Evolutionary conservation across 2,329 filamentous ascomycete species (phyloP), one percentile per base, ranked within the genome.

Genomic region (Aschersonia sp.): DNA sequence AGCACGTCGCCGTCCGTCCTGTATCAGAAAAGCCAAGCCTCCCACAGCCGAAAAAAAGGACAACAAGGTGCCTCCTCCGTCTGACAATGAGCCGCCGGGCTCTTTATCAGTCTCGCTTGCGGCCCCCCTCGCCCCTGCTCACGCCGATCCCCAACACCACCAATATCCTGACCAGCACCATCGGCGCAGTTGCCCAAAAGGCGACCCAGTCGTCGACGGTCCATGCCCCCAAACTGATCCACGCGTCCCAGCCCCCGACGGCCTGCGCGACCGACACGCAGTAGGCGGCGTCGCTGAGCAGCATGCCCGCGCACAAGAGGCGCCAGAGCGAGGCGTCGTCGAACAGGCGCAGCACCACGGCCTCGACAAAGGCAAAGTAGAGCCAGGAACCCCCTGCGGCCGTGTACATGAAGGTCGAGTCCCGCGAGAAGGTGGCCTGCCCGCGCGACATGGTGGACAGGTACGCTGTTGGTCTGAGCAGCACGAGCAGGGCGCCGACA

Each of bases 321-420:
- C 59, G 55, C 65, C 65, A 68, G 29, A 67, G 54, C 1, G 56
- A 51, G 6, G 56, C 47, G 49, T 67, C 63, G 42, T 61, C 59
- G 12, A 55, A 60, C 31, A 56, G 32, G 4, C 61, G 58, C 52
- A 68, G 52, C 20, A 67, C 57, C 10, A 67, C 56, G 38, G 58
- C 62, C 51, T 63, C 59, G 52, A 59, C 57, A 53, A 66, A 65
- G 47, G 64, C 64, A 49, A 67, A 64, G 52, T 59, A 56, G 12
- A 66, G 55, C 60, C 54, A 51, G 35, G 48, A 43, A 28, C 47
- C 47, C 9, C 45, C 38, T 9, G 55, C 45, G n/a, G 32, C 35
- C 9, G 51, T 51, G 45, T 52, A 52, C 44, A 52, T 12, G 20
- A 61, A 63, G 3, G 55, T 52, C 29, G 58, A 55, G 43, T 48